phyloP scores from a whole-genome alignment of 192 early-diverging fungal genomes.

The Backusella psychrophila region DNA sequence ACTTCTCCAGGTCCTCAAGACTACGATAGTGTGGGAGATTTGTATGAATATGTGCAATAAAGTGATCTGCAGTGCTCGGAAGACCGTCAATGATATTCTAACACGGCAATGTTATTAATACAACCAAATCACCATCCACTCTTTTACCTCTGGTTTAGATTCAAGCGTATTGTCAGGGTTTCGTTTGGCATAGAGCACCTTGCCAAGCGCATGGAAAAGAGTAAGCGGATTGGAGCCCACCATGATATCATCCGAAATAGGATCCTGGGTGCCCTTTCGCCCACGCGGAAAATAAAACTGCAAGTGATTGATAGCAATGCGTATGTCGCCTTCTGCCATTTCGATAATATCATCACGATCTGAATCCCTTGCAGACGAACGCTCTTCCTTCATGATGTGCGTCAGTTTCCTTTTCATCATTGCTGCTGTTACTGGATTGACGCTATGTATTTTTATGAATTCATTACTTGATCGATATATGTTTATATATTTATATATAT shows the following conservation, averaged over 20 bases:
- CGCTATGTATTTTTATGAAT: background rate
- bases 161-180: background rate
- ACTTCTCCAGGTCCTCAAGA: background rate
- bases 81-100: background rate
- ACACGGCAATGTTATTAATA: too few relatives aligned
- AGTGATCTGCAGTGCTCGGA: background rate
- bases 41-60: background rate
- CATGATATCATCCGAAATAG: background rate
- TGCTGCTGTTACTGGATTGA: background rate
- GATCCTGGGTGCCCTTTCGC: background rate
- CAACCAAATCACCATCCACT: too few relatives aligned
- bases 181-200: background rate
- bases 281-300: background rate
- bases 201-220: conserved; percentile 9
- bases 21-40: background rate
- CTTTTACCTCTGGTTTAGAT: background rate
- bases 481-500: background rate
- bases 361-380: background rate
- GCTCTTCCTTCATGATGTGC: background rate
- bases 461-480: background rate
- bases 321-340: conserved; percentile 4
- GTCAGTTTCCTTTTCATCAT: background rate
- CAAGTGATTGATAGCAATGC: conserved; percentile 7
- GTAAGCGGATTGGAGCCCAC: background rate
- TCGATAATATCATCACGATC: background rate